phyloP scores from a whole-genome alignment of 2,329 filamentous ascomycete genomes.

The Neopestalotiopsis rosae region DNA sequence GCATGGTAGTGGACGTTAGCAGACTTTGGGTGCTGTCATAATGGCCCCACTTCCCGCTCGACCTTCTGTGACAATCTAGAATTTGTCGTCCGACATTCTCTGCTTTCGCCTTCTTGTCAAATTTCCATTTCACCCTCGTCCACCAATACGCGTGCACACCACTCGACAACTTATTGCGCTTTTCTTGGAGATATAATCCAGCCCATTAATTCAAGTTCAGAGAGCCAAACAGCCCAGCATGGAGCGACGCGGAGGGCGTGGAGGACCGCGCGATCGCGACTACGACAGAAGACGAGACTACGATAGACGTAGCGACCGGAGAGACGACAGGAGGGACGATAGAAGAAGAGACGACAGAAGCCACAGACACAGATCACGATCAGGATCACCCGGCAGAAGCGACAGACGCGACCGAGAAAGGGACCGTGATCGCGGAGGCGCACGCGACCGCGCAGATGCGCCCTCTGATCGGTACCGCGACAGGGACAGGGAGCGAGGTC shows the following conservation, averaged over 20 bases:
- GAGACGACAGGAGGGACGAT: constrained; percentile 31
- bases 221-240: background rate
- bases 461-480: constrained; percentile 15
- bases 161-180: no score
- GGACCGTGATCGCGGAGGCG: constrained; percentile 32
- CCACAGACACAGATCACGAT: constrained; percentile 25
- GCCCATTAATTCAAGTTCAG: no score
- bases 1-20: no score
- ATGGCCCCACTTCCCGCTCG: background rate
- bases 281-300: constrained; percentile 27
- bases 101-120: background rate
- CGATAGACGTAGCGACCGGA: constrained; percentile 29
- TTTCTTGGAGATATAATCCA: no score
- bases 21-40: background rate
- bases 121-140: background rate
- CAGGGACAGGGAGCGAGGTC: constrained; percentile 40
- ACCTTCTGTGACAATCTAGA: background rate
- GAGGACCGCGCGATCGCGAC: constrained; percentile 3
- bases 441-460: constrained; percentile 7
- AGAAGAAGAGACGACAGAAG: constrained; percentile 31
- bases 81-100: background rate
- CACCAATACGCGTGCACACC: background rate
- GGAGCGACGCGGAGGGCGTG: constrained; percentile 18
- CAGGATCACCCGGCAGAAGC: constrained; percentile 29
- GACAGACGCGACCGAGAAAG: constrained; percentile 38